Evolutionary conservation across 139 green algal genomes (phyloP).

Genomic region (Raphidocelis subcapitata): DNA sequence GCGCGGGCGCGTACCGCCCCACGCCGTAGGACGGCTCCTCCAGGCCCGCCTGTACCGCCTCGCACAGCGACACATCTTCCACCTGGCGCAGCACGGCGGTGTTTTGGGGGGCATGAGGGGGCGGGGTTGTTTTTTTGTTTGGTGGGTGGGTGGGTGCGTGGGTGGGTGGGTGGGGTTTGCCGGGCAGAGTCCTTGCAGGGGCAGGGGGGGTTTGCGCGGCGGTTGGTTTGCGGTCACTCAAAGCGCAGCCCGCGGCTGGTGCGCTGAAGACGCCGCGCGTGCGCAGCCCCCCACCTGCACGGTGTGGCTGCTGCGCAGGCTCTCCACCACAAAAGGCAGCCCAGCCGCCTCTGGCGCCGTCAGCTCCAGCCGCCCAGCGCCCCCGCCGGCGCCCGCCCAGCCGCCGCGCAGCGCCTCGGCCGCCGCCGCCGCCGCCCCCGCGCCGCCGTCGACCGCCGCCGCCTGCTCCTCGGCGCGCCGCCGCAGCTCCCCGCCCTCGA

Average conservation of each 20-base stretch:
- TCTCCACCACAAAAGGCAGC: conserved; percentile 17
- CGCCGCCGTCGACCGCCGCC: conserved; percentile 4
- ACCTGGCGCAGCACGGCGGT: not conserved
- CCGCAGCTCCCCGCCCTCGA: too few relatives aligned
- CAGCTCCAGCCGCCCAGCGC: not conserved
- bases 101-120: too few relatives aligned
- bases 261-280: not conserved
- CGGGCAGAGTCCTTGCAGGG: too few relatives aligned
- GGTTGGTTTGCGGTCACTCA: not conserved
- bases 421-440: not conserved
- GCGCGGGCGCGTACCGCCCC: too few relatives aligned
- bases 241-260: not conserved
- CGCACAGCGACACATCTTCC: conserved; percentile 57
- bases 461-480: too few relatives aligned
- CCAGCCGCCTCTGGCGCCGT: too few relatives aligned
- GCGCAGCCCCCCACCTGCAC: conserved; percentile 38
- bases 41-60: too few relatives aligned
- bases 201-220: not conserved
- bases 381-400: not conserved
- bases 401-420: not conserved
- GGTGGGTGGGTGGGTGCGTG: too few relatives aligned
- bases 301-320: conserved; percentile 35
- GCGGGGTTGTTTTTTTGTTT: too few relatives aligned
- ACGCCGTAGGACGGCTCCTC: too few relatives aligned
- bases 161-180: too few relatives aligned